A percentile compares a stretch with the other conserved stretches of the same genome.
Evolutionary conservation across 306 rosid species (phyloP).

Genomic region (Medicago ruthenica): DNA sequence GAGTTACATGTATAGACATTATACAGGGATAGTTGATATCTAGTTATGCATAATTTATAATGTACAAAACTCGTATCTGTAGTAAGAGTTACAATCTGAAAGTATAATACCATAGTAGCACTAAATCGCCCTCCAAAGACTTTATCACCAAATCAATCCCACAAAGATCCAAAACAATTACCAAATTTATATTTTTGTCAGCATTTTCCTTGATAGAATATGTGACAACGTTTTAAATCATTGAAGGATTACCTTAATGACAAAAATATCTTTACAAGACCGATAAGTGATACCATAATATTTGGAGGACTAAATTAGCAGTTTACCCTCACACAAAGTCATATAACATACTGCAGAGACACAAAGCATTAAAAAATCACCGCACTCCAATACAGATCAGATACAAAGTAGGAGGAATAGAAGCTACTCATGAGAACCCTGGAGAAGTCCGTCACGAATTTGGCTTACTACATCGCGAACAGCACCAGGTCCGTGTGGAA

Average conservation of each 20-base stretch:
- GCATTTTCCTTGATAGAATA: no score
- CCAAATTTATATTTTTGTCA: no score
- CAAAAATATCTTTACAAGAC: conserved; percentile 3
- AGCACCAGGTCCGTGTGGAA: conserved; percentile 97
- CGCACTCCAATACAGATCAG: conserved; percentile 29
- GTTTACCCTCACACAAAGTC: conserved; percentile 3
- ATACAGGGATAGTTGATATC: not conserved
- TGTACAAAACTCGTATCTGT: conserved; percentile 12
- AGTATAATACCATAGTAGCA: conserved; percentile 22
- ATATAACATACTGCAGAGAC: conserved; percentile 33
- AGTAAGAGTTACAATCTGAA: not conserved
- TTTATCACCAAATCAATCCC: conserved; percentile 22
- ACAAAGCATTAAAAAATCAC: conserved; percentile 4
- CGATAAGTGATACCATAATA: not conserved
- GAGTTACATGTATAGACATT: no score
- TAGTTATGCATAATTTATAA: not conserved
- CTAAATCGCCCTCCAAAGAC: not conserved
- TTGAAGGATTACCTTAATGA: not conserved
- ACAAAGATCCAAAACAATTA: no score
- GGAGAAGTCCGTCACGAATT: conserved; percentile 92
- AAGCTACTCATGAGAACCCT: conserved; percentile 55
- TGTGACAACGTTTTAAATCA: not conserved
- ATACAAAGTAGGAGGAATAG: conserved; percentile 14
- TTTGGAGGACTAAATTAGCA: not conserved
- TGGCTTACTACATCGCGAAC: conserved; percentile 85